phyloP scores from a whole-genome alignment of 2,329 filamentous ascomycete genomes.

The Colletotrichum sp. region DNA sequence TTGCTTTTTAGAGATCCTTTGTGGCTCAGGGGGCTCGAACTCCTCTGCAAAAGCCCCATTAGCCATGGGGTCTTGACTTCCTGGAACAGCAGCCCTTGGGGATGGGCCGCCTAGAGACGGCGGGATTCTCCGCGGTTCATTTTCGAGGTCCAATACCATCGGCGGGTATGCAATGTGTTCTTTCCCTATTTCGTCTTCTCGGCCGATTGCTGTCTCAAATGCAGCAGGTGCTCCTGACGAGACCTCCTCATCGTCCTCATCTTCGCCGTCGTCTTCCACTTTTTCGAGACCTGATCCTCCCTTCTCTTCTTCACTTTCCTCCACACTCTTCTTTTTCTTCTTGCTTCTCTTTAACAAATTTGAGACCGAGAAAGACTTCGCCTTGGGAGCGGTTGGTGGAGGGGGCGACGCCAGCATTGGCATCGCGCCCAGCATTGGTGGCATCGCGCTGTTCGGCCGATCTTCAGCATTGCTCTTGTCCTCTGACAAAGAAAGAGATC shows the following conservation, averaged over 20 bases:
- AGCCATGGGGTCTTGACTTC: neutral
- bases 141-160: neutral
- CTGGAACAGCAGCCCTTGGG: accelerated
- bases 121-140: neutral
- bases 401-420: neutral
- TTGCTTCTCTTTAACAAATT: neutral
- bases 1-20: no score
- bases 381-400: neutral
- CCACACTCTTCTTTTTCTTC: neutral
- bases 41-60: neutral
- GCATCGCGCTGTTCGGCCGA: neutral
- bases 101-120: neutral
- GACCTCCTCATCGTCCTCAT: neutral
- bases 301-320: neutral
- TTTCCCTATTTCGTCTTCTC: neutral
- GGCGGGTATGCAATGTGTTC: neutral
- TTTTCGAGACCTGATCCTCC: neutral
- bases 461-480: neutral
- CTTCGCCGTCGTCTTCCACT: neutral
- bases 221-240: accelerated
- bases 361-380: neutral
- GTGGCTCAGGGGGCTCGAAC: no score
- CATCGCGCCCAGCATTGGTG: neutral
- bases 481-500: neutral
- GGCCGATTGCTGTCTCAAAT: neutral